These are phyloP conservation scores for Ascochyta pisi DNA, from an alignment of 2,329 filamentous ascomycete genomes.

Conservation along the genomic window DNA sequence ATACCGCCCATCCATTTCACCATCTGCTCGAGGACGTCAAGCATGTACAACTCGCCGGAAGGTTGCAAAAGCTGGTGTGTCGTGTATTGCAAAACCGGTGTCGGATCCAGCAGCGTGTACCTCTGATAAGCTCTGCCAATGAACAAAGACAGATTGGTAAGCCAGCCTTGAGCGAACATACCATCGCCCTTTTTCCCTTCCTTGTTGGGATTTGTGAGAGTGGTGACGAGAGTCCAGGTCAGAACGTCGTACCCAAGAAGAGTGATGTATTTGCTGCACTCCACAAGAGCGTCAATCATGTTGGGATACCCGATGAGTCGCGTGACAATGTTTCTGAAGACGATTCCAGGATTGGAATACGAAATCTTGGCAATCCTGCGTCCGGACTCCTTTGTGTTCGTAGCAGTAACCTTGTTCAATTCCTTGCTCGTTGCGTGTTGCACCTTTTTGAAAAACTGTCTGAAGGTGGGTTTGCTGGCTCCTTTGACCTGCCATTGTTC, in stretches of 20 bases:
- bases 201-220: conserved; percentile 64
- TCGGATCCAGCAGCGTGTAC: conserved; percentile 82
- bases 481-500: conserved; percentile 76
- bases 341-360: conserved; percentile 85
- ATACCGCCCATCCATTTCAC: conserved; percentile 94
- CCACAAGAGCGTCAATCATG: conserved; percentile 91
- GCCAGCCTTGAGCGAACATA: conserved; percentile 86
- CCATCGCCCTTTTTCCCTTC: conserved; percentile 68
- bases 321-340: conserved; percentile 86
- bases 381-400: conserved; percentile 85
- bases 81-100: conserved; percentile 88
- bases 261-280: conserved; percentile 93
- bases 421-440: conserved; percentile 81
- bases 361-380: conserved; percentile 91
- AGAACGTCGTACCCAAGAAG: conserved; percentile 91
- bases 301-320: conserved; percentile 96
- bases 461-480: conserved; percentile 68
- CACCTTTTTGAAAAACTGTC: conserved; percentile 77
- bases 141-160: conserved; percentile 88
- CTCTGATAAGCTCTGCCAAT: conserved; percentile 88
- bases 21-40: conserved; percentile 90
- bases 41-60: conserved; percentile 84
- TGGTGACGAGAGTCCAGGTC: conserved; percentile 87
- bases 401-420: conserved; percentile 87
- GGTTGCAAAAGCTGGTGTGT: conserved; percentile 76